Evolutionary conservation across 2,329 filamentous ascomycete species (phyloP), one percentile per base, ranked within the genome.

Genomic region (Curvularia verruculosa): DNA sequence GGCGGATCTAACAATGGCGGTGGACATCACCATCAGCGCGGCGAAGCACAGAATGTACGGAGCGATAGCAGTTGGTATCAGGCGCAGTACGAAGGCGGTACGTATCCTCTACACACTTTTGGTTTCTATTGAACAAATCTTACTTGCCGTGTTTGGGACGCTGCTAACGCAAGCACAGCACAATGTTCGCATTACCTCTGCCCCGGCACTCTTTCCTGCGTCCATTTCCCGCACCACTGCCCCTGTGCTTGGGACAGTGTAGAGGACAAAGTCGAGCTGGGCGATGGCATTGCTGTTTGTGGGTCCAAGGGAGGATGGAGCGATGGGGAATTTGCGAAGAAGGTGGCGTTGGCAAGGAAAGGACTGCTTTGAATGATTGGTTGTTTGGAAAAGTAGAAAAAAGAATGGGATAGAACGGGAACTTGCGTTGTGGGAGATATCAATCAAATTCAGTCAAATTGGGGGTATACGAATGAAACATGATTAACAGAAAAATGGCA

Each of bases 171-270:
- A 23, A 10, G 8, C 73, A 46, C 53, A 91, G 91, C 92, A n/a
- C 84, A 87, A 69, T 99, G 95, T 82, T 87, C 91, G 70, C 93
- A 94, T 67, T 99, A 97, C 75, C 87, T 99, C 53, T 99, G 95
- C 75, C 93, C 95, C 2, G 91, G 92, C 63, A 98, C 95, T 0
- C 85, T 99, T 58, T 90, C 93, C 34, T 99, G 95, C 80, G 95
- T 99, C 6, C 89, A 96, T 75, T 95, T 96, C 80, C 93, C 95
- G 1, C 94, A 98, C 76, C 95, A 99, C 79, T 99, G 95, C 78
- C 95, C 95, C 26, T 99, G 95, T 79, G 84, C 92, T 1, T 96
- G 90, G 82, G 76, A 84, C 66, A 59, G 83, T 80, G 70, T 87
- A 79, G 75, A 91, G 78, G 68, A 88, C 78, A 78, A 91, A 83